Evolutionary conservation across 768 basidiomycete species (phyloP).

Genomic region (Boletus barrowsii): DNA sequence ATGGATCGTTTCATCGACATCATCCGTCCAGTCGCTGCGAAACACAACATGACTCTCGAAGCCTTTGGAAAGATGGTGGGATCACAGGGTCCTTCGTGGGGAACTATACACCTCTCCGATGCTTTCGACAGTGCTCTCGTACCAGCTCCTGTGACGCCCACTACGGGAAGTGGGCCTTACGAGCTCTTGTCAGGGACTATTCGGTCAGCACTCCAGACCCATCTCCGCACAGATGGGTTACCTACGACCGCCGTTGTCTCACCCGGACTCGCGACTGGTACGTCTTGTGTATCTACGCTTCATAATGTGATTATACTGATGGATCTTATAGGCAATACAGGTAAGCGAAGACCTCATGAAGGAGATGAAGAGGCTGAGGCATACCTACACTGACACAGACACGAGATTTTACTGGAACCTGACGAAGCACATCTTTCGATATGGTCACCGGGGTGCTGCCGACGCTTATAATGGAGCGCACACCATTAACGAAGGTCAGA

Average conservation of each 20-base stretch:
- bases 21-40: conserved; percentile 16
- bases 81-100: conserved; percentile 26
- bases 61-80: conserved; percentile 38
- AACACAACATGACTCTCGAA: conserved; percentile 40
- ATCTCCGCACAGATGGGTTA: conserved; percentile 25
- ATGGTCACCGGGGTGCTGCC: conserved; percentile 30
- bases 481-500: conserved; percentile 29
- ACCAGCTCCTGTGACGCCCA: conserved; percentile 45
- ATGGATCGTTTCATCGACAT: conserved; percentile 10
- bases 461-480: conserved; percentile 37
- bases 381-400: conserved; percentile 29
- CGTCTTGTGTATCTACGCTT: no score
- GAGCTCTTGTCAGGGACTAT: conserved; percentile 43
- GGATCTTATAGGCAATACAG: conserved; percentile 19
- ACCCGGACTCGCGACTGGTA: conserved; percentile 32
- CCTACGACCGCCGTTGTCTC: conserved; percentile 31
- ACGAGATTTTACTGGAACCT: conserved; percentile 46
- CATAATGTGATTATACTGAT: conserved; percentile 3
- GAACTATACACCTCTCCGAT: conserved; percentile 37
- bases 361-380: conserved; percentile 21
- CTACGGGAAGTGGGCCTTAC: conserved; percentile 35
- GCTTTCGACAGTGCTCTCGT: conserved; percentile 33
- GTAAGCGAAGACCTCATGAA: conserved; percentile 15
- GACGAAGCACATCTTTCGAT: conserved; percentile 47
- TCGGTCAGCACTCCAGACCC: conserved; percentile 35